Conservation (phyloP, 2,329 filamentous ascomycete genomes). For the Conoideocrella luteorostrata region DNA sequence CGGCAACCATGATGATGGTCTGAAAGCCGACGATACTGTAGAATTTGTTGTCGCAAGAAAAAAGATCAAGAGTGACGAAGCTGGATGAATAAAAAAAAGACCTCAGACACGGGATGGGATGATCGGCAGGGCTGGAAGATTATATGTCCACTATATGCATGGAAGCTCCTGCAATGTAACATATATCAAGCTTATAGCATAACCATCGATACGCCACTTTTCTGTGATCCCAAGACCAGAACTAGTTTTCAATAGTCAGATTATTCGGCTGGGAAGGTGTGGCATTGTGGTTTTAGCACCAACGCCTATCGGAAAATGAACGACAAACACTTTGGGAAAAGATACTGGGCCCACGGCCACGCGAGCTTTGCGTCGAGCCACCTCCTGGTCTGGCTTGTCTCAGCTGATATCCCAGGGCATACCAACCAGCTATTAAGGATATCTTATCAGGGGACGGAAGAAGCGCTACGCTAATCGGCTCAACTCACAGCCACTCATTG, state of each 20-base stretch:
- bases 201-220: no score
- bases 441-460: not conserved
- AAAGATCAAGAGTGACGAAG: not conserved
- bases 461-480: not conserved
- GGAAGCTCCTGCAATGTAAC: not conserved
- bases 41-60: not conserved
- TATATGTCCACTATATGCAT: not conserved
- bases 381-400: not conserved
- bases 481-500: not conserved
- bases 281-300: not conserved
- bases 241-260: not conserved
- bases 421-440: not conserved
- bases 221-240: no score
- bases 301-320: not conserved
- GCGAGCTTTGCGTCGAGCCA: not conserved
- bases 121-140: not conserved
- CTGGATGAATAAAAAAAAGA: not conserved
- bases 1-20: slow-evolving; percentile 17
- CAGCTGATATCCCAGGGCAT: not conserved
- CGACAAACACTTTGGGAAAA: not conserved
- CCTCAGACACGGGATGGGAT: not conserved
- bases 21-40: not conserved
- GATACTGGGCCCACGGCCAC: not conserved
- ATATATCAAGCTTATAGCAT: not conserved
- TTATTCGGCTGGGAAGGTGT: not conserved